Conservation (phyloP, 306 rosid species). For the Acmispon strigosus region DNA sequence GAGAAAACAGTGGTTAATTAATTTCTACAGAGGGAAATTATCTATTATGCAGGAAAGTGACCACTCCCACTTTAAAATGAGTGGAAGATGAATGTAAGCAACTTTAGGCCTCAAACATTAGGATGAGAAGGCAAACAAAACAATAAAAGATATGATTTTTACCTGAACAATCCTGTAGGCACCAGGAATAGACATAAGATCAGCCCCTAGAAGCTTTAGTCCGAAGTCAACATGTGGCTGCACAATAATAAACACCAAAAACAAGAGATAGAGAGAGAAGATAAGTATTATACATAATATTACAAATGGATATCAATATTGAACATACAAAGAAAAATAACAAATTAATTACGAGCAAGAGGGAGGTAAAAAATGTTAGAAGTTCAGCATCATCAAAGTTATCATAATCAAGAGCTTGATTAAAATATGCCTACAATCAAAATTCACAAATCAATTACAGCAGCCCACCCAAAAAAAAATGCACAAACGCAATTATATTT, state of each 20-base stretch:
- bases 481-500: not conserved
- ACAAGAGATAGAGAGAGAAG: not conserved
- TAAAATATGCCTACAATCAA: not conserved
- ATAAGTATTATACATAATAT: not conserved
- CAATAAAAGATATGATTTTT: not conserved
- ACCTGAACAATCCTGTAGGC: constrained; percentile 86
- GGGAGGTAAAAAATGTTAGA: not conserved
- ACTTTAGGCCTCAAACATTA: constrained; percentile 6
- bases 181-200: constrained; percentile 93
- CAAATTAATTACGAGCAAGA: not conserved
- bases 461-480: not conserved
- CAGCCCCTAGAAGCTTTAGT: constrained; percentile 74
- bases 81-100: constrained; percentile 6
- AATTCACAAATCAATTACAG: not conserved
- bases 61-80: not conserved
- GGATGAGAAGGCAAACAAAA: not conserved
- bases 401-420: not conserved
- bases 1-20: constrained; percentile 7
- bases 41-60: not conserved
- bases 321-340: not conserved
- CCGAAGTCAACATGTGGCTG: constrained; percentile 98
- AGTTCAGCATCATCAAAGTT: not conserved
- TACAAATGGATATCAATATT: not conserved
- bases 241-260: constrained; percentile 11
- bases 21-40: not conserved